Evolutionary conservation across 192 early-diverging fungal species (phyloP).

Genomic region (Obelidium mucronatum): DNA sequence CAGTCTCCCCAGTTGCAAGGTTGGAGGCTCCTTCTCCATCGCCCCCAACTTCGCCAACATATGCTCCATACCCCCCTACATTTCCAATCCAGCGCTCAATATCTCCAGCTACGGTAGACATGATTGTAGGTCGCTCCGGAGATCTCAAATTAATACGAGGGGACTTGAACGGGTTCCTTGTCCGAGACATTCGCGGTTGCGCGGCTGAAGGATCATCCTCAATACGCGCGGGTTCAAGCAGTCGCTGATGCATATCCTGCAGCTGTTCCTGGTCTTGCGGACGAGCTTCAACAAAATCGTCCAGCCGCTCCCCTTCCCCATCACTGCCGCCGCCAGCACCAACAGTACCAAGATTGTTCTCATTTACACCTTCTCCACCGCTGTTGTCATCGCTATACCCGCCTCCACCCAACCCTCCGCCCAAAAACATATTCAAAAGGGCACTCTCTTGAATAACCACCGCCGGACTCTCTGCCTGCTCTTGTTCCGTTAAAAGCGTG

Average conservation of each 20-base stretch:
- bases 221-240: background rate
- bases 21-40: too few relatives aligned
- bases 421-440: slow-evolving; percentile 17
- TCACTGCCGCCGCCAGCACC: background rate
- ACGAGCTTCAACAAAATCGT: background rate
- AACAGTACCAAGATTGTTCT: background rate
- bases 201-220: background rate
- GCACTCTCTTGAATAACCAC: background rate
- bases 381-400: background rate
- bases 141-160: background rate
- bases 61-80: background rate
- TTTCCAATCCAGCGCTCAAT: slow-evolving; percentile 1
- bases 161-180: background rate
- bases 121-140: background rate
- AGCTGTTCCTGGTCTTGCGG: background rate
- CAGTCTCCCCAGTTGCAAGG: background rate
- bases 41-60: background rate
- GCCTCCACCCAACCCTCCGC: background rate
- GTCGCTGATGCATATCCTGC: background rate
- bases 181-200: background rate
- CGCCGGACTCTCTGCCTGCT: background rate
- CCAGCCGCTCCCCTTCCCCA: background rate
- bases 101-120: background rate
- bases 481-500: background rate
- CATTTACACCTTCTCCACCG: background rate